A percentile compares a stretch with the other conserved stretches of the same genome.
These are phyloP conservation scores for Penicillium paneum DNA, from an alignment of 2,329 filamentous ascomycete genomes.

Conservation along the genomic window DNA sequence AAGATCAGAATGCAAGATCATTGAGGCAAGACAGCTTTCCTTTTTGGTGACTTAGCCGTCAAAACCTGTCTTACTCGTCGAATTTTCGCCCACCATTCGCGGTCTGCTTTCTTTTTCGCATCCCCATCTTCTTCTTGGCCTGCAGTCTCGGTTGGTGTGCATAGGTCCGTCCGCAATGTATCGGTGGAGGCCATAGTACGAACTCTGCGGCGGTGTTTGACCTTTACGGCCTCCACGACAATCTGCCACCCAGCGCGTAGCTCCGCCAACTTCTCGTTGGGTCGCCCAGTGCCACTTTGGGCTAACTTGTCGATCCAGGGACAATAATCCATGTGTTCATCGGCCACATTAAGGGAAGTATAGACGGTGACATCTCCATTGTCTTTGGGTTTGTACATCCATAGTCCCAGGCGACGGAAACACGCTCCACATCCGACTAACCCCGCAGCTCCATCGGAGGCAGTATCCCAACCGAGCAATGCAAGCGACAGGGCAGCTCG, in stretches of 20 bases:
- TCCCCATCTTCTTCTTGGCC: constrained; percentile 41
- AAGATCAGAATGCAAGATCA: constrained; percentile 2
- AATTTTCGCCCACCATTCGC: constrained; percentile 69
- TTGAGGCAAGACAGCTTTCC: constrained; percentile 26
- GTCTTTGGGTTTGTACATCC: constrained; percentile 83
- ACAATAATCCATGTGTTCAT: constrained; percentile 78
- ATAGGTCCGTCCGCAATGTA: constrained; percentile 28
- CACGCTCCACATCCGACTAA: constrained; percentile 80
- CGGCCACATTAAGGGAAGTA: constrained; percentile 61
- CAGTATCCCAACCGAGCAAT: constrained; percentile 70
- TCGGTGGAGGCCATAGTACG: constrained; percentile 27
- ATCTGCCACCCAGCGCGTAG: constrained; percentile 47
- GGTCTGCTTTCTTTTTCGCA: constrained; percentile 60
- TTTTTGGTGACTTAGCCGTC: constrained; percentile 61
- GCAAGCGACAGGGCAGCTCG: constrained; percentile 66
- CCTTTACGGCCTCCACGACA: constrained; percentile 43
- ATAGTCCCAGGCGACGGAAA: constrained; percentile 81
- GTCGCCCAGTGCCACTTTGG: constrained; percentile 51
- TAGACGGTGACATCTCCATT: constrained; percentile 44
- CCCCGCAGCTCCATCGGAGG: constrained; percentile 47
- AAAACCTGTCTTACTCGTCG: constrained; percentile 69
- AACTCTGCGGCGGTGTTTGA: constrained; percentile 34
- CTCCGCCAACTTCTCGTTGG: constrained; percentile 31
- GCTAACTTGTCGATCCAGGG: constrained; percentile 68
- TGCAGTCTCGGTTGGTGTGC: constrained; percentile 18